Evolutionary conservation across 371 early-diverging fungal species (phyloP).

Genomic region (Syncephalastrum monosporum): DNA sequence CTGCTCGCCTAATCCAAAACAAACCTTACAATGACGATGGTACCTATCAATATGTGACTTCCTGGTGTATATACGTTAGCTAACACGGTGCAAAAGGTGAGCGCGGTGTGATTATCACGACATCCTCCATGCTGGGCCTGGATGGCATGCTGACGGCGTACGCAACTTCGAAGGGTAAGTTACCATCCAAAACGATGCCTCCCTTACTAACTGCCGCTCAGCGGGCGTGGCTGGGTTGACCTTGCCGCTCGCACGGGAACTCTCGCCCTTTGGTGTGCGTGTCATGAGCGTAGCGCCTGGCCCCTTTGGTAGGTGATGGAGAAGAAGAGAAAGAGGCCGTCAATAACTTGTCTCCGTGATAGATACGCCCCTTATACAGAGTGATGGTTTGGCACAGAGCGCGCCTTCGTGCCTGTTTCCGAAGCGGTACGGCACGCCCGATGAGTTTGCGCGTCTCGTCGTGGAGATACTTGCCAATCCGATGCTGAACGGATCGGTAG

Average conservation of each 20-base stretch:
- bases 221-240: constrained; percentile 60
- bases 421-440: constrained; percentile 42
- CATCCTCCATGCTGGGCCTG: constrained; percentile 53
- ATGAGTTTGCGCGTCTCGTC: constrained; percentile 57
- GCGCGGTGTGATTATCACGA: constrained; percentile 57
- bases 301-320: constrained; percentile 42
- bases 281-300: constrained; percentile 65
- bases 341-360: neutral
- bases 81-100: constrained; percentile 34
- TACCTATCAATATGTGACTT: neutral
- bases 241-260: constrained; percentile 59
- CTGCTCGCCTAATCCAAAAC: constrained; percentile 43
- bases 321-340: neutral
- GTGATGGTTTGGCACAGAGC: too few species aligned
- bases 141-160: constrained; percentile 53
- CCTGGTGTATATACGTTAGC: too few species aligned
- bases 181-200: neutral
- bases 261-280: constrained; percentile 53
- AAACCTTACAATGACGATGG: constrained; percentile 40
- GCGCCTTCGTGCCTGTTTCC: constrained; percentile 37
- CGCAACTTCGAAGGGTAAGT: constrained; percentile 60
- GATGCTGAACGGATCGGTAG: constrained; percentile 60
- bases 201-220: constrained; percentile 1
- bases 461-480: constrained; percentile 48
- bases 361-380: constrained; percentile 38